Conservation (phyloP, 1,139 yeast genomes). For the Yamadazyma friedrichii region DNA sequence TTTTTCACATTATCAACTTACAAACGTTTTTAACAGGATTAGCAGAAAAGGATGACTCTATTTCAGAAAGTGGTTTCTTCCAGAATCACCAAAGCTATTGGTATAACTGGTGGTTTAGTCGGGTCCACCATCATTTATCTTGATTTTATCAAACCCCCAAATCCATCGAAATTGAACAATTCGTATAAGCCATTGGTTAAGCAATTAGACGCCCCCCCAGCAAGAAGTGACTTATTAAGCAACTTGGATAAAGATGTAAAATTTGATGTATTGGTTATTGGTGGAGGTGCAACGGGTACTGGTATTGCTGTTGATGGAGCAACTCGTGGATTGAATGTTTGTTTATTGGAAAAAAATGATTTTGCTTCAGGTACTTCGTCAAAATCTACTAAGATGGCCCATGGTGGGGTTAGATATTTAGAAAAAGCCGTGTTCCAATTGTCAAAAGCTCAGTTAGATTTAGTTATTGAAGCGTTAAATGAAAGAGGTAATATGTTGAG, state of each 20-base stretch:
- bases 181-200: conserved; percentile 40
- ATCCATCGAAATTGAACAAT: conserved; percentile 25
- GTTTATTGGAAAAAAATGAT: conserved; percentile 82
- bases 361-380: conserved; percentile 93
- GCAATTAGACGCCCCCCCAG: conserved; percentile 34
- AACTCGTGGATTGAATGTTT: conserved; percentile 86
- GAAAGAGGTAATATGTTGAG: conserved; percentile 88
- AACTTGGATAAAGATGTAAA: conserved; percentile 32
- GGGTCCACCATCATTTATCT: conserved; percentile 43
- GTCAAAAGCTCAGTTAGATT: conserved; percentile 86
- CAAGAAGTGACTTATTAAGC: conserved; percentile 34
- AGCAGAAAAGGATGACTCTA: background rate
- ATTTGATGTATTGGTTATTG: conserved; percentile 81
- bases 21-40: background rate
- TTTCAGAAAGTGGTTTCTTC: conserved; percentile 17
- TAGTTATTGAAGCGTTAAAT: conserved; percentile 90
- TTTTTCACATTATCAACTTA: conserved; percentile 1
- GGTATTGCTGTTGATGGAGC: conserved; percentile 94
- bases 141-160: conserved; percentile 42
- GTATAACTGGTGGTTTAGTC: conserved; percentile 31
- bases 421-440: conserved; percentile 93
- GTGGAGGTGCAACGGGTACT: conserved; percentile 96
- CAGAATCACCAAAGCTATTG: conserved; percentile 30
- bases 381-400: conserved; percentile 95
- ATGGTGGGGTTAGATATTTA: conserved; percentile 94